Evolutionary conservation across 2,329 filamentous ascomycete genomes (phyloP), one percentile per base, ranked within the genome.

Genomic region (Seiridium cupressi): DNA sequence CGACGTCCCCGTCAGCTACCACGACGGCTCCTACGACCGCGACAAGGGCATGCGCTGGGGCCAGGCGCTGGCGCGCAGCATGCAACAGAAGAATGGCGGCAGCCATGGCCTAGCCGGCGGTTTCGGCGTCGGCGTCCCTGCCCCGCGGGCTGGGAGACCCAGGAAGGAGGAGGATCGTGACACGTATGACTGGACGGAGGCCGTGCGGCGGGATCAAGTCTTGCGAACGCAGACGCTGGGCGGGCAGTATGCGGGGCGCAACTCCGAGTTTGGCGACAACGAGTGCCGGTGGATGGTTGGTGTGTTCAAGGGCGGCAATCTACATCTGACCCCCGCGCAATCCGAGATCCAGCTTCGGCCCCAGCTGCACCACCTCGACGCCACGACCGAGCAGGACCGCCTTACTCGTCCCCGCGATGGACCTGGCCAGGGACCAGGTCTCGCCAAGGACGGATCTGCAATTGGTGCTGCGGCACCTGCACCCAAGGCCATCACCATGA

Each of bases 321-420:
- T 97, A 8, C 92, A 97, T 76, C 86, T 98, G 44, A 96, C 92
- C 1, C 91, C 90, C 32, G 85, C 96, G 51, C 87, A 89, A 46
- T 89, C 91, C 2, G 86, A 97, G 49, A 90, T 96, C 47, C 92
- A 96, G 72, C 87, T 99, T 70, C 90, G 93, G 3, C 93, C 95
- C 0, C 92, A 97, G 70, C 90, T 96, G 62, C 92, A 97, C 76
- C 93, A 98, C 76, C 83, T 98, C 66, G 95, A 98, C 76, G 94
- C 95, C 3, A 77, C 87, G 51, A 82, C 89, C 51, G 92, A 97
- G 68, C 83, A 91, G 59, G 86, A 90, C 42, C 84, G 84, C 48
- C 79, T 81, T 47, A 66, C 68, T n/a, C 71, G 75, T 11, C 70
- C 73, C 10, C 74, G 75, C 54, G 75, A 77, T 42, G 69, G 77